Base-by-base conservation (phyloP, 2,329 filamentous ascomycete species). In the Microcyclospora tardicrescens region DNA sequence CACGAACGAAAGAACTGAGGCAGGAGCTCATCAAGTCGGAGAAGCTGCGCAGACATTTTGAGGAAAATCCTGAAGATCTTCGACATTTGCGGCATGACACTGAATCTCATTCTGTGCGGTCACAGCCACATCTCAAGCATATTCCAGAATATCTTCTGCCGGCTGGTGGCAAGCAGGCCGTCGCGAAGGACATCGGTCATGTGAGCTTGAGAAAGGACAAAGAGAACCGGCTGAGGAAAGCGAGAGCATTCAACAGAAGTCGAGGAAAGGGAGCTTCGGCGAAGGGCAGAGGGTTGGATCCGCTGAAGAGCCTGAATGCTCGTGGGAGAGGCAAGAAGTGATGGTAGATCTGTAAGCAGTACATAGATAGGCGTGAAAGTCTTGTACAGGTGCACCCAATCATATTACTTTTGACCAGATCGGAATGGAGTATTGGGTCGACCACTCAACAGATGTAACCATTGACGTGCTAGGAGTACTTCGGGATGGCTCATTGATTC, bases 101-200 rank as follows among this genome's bases (percentile, higher is more conserved):
- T 29, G 89, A 95, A 59, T 69, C 93, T 40, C 75, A 86, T 43
- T 79, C 86, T 16, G 84, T 87, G 11, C 71, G 84, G 42, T 78
- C 86, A 34, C 87, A 96, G 62, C 74, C 82, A 6, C 91, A 98
- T 66, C 67, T 98, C 47, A 93, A 85, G 63, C 84, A 95, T 59
- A 83, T 98, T 1, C 91, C 91, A 0, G 87, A 95, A 34, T 98
- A 98, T 58, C 65, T 98, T 37, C 67, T 98, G 51, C 91, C 91
- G 0, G 65, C 72, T 61, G 56, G 86, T 75, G 80, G 32, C 9
- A 81, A 76, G 59, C 79, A 81, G 53, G 78, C 72, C 0, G 63
- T 84, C 38, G 48, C 45, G 33, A 72, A 74, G 16, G 72, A 84
- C 41, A 69, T 86, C 39, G 84, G 84, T 2, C 91, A 85, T 53